phyloP scores from a whole-genome alignment of 495 filamentous ascomycete species.

The Talaromyces ruber region DNA sequence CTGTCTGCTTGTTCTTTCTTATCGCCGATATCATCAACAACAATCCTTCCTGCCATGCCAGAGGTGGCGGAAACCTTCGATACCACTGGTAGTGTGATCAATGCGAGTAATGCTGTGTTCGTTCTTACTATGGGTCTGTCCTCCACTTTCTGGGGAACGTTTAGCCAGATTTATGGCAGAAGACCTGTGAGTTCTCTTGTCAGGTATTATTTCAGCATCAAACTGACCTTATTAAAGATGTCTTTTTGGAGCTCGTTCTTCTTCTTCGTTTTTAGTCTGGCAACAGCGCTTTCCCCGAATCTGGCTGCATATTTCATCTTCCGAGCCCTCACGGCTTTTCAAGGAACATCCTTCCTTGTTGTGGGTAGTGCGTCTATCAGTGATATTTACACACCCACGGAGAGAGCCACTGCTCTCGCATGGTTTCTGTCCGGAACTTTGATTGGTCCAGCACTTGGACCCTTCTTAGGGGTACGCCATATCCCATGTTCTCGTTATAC shows the following conservation, averaged over 20 bases:
- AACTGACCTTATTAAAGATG: slow-evolving; percentile 30
- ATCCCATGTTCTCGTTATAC: not conserved
- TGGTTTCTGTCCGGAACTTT: slow-evolving; percentile 64
- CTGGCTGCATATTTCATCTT: slow-evolving; percentile 61
- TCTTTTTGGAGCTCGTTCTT: slow-evolving; percentile 46
- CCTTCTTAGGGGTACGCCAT: slow-evolving; percentile 44
- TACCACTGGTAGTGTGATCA: slow-evolving; percentile 57
- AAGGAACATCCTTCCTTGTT: slow-evolving; percentile 62
- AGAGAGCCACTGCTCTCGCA: slow-evolving; percentile 58
- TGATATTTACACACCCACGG: slow-evolving; percentile 55
- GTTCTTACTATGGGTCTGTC: slow-evolving; percentile 62
- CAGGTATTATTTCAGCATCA: not conserved
- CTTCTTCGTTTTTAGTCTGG: slow-evolving; percentile 56
- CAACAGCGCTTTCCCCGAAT: slow-evolving; percentile 59
- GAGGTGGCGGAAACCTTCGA: slow-evolving; percentile 55
- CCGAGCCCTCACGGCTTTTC: slow-evolving; percentile 59
- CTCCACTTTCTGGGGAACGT: slow-evolving; percentile 58
- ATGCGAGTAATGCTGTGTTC: slow-evolving; percentile 62
- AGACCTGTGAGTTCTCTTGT: slow-evolving; percentile 36
- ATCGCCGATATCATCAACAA: slow-evolving; percentile 59
- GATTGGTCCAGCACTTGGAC: slow-evolving; percentile 62
- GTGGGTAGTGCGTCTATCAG: slow-evolving; percentile 58
- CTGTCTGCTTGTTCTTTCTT: slow-evolving; percentile 61
- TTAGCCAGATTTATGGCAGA: slow-evolving; percentile 60
- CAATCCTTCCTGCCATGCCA: slow-evolving; percentile 59